Base-by-base conservation (phyloP, 169 alveolate species). In the Amoebophrya sp. region DNA sequence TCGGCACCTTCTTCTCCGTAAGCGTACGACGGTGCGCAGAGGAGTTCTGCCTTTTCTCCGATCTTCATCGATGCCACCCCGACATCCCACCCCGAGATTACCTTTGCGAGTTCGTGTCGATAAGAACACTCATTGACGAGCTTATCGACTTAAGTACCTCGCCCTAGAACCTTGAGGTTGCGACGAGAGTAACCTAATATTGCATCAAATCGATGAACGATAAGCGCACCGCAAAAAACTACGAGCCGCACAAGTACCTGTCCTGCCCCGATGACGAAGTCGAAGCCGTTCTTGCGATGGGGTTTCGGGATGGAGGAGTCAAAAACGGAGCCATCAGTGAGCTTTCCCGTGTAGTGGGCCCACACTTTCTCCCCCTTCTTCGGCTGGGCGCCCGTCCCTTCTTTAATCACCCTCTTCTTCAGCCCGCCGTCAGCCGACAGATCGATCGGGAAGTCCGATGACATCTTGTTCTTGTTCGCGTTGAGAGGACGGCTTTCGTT, bases 221-320 rank as follows among this genome's bases (percentile, higher is more conserved):
- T n/a, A n/a, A n/a, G n/a, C n/a, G n/a, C n/a, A n/a, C n/a, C n/a
- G n/a, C n/a, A n/a, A n/a, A n/a, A n/a, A n/a, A n/a, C n/a, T n/a
- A n/a, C n/a, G n/a, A n/a, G n/a, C n/a, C n/a, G 67, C 10, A 45
- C 18, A 45, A 45, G 18, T 15, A 45, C 67, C 67, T 10, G n/a
- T 45, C 18, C 38, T 7, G 78, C 78, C 34, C 78, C 78, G 78
- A 58, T n/a, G 78, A 2, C 29, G 78, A 58, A 58, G 78, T 58
- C 78, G 23, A 58, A 58, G 29, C 78, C 78, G 78, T 58, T 58
- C 23, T 58, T 58, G 10, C 78, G 78, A 16, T 58, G 78, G 7
- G 78, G 78, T n/a, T 58, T 58, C 23, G 78, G 78, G 26, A 58
- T 58, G 78, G 78, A 58, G 78, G 78, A 58, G 78, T 58, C 78